Evolutionary conservation across 805 yeast species (phyloP).

Genomic region (Kurtzmaniella fragi): DNA sequence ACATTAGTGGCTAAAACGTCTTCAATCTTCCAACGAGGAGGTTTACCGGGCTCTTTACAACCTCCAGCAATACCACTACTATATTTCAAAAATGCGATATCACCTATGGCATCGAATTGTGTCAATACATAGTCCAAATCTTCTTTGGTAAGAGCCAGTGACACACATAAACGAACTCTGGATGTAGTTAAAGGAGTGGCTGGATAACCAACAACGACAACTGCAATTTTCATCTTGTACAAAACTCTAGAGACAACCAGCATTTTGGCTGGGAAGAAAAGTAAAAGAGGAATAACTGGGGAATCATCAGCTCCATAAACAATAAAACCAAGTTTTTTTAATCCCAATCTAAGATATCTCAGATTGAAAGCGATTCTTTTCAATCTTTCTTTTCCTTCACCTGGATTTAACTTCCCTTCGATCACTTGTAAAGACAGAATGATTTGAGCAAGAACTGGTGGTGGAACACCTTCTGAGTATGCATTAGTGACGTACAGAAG

Average conservation of each 20-base stretch:
- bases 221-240: slow-evolving; percentile 77
- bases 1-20: slow-evolving; percentile 73
- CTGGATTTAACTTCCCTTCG: slow-evolving; percentile 78
- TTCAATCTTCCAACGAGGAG: slow-evolving; percentile 74
- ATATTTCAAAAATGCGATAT: slow-evolving; percentile 65
- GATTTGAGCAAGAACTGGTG: slow-evolving; percentile 88
- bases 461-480: slow-evolving; percentile 84
- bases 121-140: slow-evolving; percentile 80
- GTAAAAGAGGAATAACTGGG: slow-evolving; percentile 86
- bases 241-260: slow-evolving; percentile 84
- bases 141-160: slow-evolving; percentile 87
- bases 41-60: slow-evolving; percentile 44
- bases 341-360: slow-evolving; percentile 84
- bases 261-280: slow-evolving; percentile 91
- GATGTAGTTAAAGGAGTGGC: slow-evolving; percentile 91
- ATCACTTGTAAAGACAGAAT: slow-evolving; percentile 74
- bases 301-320: slow-evolving; percentile 94
- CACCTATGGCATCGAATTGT: slow-evolving; percentile 75
- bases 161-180: slow-evolving; percentile 89
- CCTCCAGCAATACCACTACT: slow-evolving; percentile 79
- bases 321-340: slow-evolving; percentile 88
- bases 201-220: slow-evolving; percentile 96
- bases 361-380: slow-evolving; percentile 95
- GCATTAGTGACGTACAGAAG: slow-evolving; percentile 64
- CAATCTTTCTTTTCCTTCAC: slow-evolving; percentile 88